These are phyloP conservation scores for Aspergillus sclerotiicarbonarius DNA, from an alignment of 495 filamentous ascomycete species.

Conservation along the genomic window DNA sequence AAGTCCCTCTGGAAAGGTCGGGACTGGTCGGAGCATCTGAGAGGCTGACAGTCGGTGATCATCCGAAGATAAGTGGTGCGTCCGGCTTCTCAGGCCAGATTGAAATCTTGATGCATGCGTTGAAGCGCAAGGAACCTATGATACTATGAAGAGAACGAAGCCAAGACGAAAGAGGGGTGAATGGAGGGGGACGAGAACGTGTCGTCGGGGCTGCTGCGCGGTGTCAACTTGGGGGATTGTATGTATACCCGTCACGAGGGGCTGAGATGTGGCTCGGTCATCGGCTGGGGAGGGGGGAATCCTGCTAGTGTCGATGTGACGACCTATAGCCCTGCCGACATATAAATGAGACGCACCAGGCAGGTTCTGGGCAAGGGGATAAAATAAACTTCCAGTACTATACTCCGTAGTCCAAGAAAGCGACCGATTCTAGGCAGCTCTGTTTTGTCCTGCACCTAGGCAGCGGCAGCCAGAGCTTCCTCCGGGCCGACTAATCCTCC, in stretches of 20 bases:
- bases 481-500: constrained; percentile 24
- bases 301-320: no score
- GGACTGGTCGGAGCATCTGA: constrained; percentile 16
- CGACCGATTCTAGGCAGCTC: no score
- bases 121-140: constrained; percentile 10
- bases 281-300: neutral
- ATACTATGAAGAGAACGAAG: constrained; percentile 11
- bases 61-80: constrained; percentile 11
- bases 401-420: no score
- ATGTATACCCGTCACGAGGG: constrained; percentile 3
- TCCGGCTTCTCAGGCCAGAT: constrained; percentile 5
- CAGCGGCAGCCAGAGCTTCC: neutral
- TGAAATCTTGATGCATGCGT: constrained; percentile 14
- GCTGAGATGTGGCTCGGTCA: constrained; percentile 2
- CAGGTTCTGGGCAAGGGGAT: no score
- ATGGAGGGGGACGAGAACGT: constrained; percentile 4
- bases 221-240: constrained; percentile 14
- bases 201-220: constrained; percentile 16
- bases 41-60: constrained; percentile 14
- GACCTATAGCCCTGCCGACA: no score
- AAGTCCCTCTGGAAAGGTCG: constrained; percentile 11
- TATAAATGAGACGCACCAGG: no score
- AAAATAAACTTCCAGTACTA: no score
- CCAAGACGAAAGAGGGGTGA: constrained; percentile 14
- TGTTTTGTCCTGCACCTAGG: neutral